Percentiles rank a stretch among this genome's conserved stretches.
phyloP scores from a whole-genome alignment of 2,329 filamentous ascomycete species.

The Leptosphaerulina australis region DNA sequence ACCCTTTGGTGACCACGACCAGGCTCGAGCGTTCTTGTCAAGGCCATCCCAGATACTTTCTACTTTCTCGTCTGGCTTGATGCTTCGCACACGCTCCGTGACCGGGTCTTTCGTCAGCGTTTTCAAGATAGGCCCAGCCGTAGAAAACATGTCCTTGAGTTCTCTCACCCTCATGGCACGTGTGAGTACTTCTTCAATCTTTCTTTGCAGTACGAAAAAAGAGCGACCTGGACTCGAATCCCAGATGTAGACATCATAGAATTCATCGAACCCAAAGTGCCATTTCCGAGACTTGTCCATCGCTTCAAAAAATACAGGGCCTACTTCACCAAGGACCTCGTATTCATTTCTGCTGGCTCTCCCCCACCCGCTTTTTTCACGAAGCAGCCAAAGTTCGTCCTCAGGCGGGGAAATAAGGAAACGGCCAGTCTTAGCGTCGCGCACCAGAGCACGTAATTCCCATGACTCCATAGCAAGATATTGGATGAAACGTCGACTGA shows the following conservation, averaged over 20 bases:
- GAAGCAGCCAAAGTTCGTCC: slow-evolving; percentile 49
- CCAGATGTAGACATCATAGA: slow-evolving; percentile 54
- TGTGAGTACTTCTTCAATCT: slow-evolving; percentile 43
- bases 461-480: slow-evolving; percentile 51
- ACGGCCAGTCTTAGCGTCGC: slow-evolving; percentile 50
- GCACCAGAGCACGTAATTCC: slow-evolving; percentile 49
- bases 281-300: slow-evolving; percentile 48
- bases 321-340: slow-evolving; percentile 44
- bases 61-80: slow-evolving; percentile 44
- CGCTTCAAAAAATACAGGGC: slow-evolving; percentile 49
- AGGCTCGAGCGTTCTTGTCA: slow-evolving; percentile 22
- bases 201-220: slow-evolving; percentile 39
- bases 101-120: slow-evolving; percentile 47
- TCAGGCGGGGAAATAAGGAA: slow-evolving; percentile 48
- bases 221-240: slow-evolving; percentile 44
- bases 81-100: slow-evolving; percentile 45
- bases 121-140: slow-evolving; percentile 44
- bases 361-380: slow-evolving; percentile 49
- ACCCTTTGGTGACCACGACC: slow-evolving; percentile 11
- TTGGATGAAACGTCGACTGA: slow-evolving; percentile 52
- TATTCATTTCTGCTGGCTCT: slow-evolving; percentile 50
- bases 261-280: slow-evolving; percentile 52
- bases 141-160: slow-evolving; percentile 42
- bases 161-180: slow-evolving; percentile 46
- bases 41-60: slow-evolving; percentile 46